These are phyloP conservation scores for Euryodendron excelsum DNA, from an alignment of 148 eudicot species.

Conservation along the genomic window DNA sequence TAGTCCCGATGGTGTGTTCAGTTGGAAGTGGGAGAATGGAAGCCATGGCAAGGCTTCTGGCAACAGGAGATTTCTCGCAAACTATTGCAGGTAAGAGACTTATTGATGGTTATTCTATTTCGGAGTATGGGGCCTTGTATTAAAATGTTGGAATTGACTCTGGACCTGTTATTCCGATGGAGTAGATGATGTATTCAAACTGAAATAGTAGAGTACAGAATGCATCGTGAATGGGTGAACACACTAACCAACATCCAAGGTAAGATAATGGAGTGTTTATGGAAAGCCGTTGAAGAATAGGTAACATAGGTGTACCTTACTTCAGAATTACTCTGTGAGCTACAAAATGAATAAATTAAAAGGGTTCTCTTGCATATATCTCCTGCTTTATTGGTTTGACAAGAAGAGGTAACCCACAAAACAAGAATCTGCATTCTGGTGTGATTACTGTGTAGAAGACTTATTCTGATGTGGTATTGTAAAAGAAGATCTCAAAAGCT, in stretches of 20 bases:
- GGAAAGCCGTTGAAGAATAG: background rate
- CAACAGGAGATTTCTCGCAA: constrained; percentile 44
- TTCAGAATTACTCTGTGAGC: constrained; percentile 6
- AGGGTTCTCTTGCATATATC: too few species aligned
- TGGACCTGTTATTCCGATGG: background rate
- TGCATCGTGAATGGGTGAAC: too few species aligned
- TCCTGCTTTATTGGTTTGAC: too few species aligned
- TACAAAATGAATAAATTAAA: background rate
- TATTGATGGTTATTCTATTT: too few species aligned
- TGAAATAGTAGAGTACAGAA: too few species aligned
- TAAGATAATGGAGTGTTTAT: background rate
- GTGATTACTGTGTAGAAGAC: background rate
- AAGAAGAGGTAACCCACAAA: too few species aligned
- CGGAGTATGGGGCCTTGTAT: background rate
- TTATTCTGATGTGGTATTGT: too few species aligned
- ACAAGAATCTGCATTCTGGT: background rate
- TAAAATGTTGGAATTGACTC: constrained; percentile 1
- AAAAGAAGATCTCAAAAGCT: background rate
- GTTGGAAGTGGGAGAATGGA: constrained; percentile 60
- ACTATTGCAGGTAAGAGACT: constrained; percentile 43
- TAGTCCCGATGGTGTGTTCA: constrained; percentile 48
- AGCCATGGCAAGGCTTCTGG: constrained; percentile 54
- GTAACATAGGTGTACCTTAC: background rate
- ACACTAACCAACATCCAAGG: background rate
- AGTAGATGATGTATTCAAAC: too few species aligned